Percentiles rank a stretch among this genome's conserved stretches.
phyloP scores from a whole-genome alignment of 2,329 filamentous ascomycete genomes.

The Aspergillus fijiensis region DNA sequence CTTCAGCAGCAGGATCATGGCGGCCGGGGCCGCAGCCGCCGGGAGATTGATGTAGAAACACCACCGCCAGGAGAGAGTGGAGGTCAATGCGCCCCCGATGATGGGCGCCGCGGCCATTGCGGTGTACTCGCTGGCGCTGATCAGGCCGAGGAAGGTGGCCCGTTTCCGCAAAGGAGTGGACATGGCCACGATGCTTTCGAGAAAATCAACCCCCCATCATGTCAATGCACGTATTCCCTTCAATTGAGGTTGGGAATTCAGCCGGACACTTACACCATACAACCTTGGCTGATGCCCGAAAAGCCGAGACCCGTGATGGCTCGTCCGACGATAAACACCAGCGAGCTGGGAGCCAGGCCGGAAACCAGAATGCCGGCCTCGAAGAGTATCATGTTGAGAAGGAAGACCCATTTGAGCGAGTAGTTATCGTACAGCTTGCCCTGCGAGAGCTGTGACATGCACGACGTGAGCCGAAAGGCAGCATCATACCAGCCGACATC shows the following conservation, averaged over 20 bases:
- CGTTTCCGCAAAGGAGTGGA: not conserved
- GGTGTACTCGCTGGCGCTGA: constrained; percentile 4
- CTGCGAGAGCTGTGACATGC: not conserved
- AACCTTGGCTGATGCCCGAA: not conserved
- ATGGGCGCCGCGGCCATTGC: not conserved
- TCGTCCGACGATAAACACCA: not conserved
- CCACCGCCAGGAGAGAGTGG: not conserved
- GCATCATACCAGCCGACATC: constrained; percentile 4
- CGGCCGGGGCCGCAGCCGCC: not conserved
- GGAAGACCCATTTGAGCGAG: not conserved
- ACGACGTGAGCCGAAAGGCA: not conserved
- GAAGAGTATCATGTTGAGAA: not conserved
- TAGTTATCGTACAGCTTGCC: constrained; percentile 1
- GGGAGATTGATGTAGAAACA: constrained; percentile 4
- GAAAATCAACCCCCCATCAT: too few relatives aligned
- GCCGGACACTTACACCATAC: not conserved
- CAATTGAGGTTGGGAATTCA: too few relatives aligned
- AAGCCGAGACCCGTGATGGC: not conserved
- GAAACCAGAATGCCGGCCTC: not conserved
- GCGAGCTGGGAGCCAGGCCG: not conserved
- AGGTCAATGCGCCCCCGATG: not conserved
- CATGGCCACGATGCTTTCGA: not conserved
- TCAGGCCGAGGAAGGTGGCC: not conserved
- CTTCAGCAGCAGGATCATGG: not conserved
- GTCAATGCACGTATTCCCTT: too few relatives aligned